Evolutionary conservation across 805 yeast species (phyloP).

Genomic region (Pichia occidentalis): DNA sequence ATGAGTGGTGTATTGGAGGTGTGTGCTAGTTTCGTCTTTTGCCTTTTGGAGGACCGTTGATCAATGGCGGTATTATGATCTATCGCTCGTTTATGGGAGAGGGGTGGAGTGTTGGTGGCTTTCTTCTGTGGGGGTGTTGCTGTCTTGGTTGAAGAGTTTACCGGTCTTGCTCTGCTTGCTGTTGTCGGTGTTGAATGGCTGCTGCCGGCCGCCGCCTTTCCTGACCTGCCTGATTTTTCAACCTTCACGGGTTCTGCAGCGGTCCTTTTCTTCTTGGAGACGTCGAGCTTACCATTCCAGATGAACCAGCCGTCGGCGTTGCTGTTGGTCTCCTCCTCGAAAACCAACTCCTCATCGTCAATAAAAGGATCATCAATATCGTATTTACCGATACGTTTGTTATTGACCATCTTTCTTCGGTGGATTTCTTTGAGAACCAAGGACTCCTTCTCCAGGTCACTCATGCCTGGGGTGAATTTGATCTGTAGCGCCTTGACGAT

Average conservation of each 20-base stretch:
- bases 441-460: constrained; percentile 29
- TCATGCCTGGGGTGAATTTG: constrained; percentile 29
- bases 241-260: background rate
- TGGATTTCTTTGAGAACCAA: constrained; percentile 28
- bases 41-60: no score
- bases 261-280: constrained; percentile 32
- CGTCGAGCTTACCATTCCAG: constrained; percentile 84
- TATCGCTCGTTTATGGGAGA: no score
- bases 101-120: no score
- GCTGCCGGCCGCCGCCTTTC: background rate
- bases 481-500: constrained; percentile 25
- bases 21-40: no score
- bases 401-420: constrained; percentile 39
- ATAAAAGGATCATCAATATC: constrained; percentile 93
- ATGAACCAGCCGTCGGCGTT: constrained; percentile 96
- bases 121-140: no score
- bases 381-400: constrained; percentile 81
- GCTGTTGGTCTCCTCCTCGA: constrained; percentile 91
- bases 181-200: no score
- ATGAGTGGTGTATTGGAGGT: no score
- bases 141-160: no score
- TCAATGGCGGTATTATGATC: no score
- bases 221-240: constrained; percentile 14
- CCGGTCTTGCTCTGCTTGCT: background rate
- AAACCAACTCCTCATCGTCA: constrained; percentile 84